These are phyloP conservation scores for Monosporascus sp. DNA, from an alignment of 2,329 filamentous ascomycete species.

Conservation along the genomic window DNA sequence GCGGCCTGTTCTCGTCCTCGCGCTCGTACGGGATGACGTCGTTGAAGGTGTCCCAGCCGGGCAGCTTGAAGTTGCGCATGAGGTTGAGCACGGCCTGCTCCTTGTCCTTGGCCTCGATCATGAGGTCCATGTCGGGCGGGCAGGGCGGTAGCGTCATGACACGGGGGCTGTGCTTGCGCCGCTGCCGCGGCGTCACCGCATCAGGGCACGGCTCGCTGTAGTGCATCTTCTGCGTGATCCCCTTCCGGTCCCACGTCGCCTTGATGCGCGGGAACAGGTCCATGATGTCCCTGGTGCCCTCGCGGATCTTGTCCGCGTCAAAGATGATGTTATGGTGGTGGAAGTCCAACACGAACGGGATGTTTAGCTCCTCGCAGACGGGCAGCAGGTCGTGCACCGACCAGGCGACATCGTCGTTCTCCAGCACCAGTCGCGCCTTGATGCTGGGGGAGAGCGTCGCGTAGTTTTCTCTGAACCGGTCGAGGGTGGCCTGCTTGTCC, in stretches of 20 bases:
- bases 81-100: slow-evolving; percentile 94
- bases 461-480: slow-evolving; percentile 75
- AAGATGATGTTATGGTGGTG: slow-evolving; percentile 97
- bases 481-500: slow-evolving; percentile 73
- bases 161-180: slow-evolving; percentile 79
- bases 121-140: slow-evolving; percentile 79
- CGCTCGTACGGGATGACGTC: slow-evolving; percentile 73
- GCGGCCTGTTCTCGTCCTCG: slow-evolving; percentile 64
- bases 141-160: slow-evolving; percentile 80
- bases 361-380: slow-evolving; percentile 88
- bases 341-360: slow-evolving; percentile 85
- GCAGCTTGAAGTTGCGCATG: slow-evolving; percentile 81
- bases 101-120: slow-evolving; percentile 99
- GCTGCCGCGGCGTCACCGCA: slow-evolving; percentile 72
- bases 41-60: slow-evolving; percentile 70
- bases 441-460: slow-evolving; percentile 58
- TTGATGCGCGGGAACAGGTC: slow-evolving; percentile 68
- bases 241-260: slow-evolving; percentile 77
- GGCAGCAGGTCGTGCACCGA: slow-evolving; percentile 87
- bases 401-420: slow-evolving; percentile 93
- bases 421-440: slow-evolving; percentile 77
- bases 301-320: slow-evolving; percentile 64
- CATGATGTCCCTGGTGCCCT: slow-evolving; percentile 80
- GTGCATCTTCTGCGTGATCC: slow-evolving; percentile 93
- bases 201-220: slow-evolving; percentile 76